Conservation (phyloP, 1,284 basidiomycete species). For the Tilletiaria anomala region DNA sequence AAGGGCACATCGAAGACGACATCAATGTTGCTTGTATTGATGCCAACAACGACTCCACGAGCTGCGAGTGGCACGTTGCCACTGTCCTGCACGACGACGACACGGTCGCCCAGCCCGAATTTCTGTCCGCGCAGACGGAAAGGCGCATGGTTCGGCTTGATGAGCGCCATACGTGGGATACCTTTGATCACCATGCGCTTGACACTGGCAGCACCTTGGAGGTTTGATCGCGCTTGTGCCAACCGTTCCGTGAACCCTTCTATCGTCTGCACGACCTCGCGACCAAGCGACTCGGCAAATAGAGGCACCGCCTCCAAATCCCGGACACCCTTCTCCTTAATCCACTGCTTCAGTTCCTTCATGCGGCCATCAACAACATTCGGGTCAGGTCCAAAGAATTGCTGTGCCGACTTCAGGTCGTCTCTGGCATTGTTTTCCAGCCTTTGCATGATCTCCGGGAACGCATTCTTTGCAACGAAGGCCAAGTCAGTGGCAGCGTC, state of each 20-base stretch:
- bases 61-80: constrained; percentile 82
- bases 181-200: constrained; percentile 80
- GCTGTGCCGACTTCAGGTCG: constrained; percentile 54
- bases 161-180: constrained; percentile 81
- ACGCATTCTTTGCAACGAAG: constrained; percentile 4
- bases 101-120: constrained; percentile 87
- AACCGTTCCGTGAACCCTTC: constrained; percentile 63
- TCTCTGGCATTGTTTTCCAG: constrained; percentile 12
- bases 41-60: constrained; percentile 83
- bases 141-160: constrained; percentile 80
- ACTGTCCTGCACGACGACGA: constrained; percentile 80
- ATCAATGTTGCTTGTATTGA: constrained; percentile 68
- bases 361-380: constrained; percentile 54
- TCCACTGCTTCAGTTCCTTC: constrained; percentile 68
- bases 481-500: background rate
- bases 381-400: constrained; percentile 59
- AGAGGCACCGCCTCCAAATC: constrained; percentile 86
- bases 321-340: constrained; percentile 67
- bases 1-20: constrained; percentile 94
- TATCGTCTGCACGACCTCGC: constrained; percentile 42
- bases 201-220: constrained; percentile 51
- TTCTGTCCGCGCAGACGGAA: constrained; percentile 78
- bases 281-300: constrained; percentile 77
- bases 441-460: constrained; percentile 29
- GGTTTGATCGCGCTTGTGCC: constrained; percentile 2